phyloP scores from a whole-genome alignment of 2,329 filamentous ascomycete genomes.

The Botrytis pseudocinerea region DNA sequence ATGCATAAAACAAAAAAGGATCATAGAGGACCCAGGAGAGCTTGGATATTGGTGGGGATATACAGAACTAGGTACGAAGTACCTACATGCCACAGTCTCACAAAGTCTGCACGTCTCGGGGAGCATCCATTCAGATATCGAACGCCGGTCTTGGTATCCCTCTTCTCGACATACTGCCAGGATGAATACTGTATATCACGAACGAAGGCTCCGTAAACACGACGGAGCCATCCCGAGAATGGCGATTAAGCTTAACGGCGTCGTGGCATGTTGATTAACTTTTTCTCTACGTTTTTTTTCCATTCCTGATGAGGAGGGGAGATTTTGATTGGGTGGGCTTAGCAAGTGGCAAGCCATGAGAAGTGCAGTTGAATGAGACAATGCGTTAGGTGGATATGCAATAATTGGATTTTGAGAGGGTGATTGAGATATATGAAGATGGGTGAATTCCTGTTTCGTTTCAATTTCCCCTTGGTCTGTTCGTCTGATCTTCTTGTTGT shows the following conservation, averaged over 20 bases:
- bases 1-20: not conserved
- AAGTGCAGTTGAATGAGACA: not conserved
- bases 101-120: not conserved
- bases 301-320: not conserved
- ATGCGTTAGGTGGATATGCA: not conserved
- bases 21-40: not conserved
- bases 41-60: not conserved
- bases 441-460: constrained; percentile 18
- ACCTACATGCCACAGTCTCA: not conserved
- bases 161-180: not conserved
- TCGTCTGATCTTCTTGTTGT: not conserved
- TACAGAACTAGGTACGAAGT: not conserved
- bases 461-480: constrained; percentile 9
- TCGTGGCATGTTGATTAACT: not conserved
- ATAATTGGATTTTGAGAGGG: not conserved
- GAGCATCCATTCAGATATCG: not conserved
- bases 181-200: not conserved
- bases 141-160: not conserved
- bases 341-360: constrained; percentile 1
- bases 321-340: not conserved
- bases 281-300: not conserved
- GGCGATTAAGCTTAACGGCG: not conserved
- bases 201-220: not conserved
- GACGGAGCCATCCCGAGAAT: not conserved
- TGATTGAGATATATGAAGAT: constrained; percentile 3